phyloP scores from a whole-genome alignment of 176 grass and related monocot species.

The Rhynchospora pubera region DNA sequence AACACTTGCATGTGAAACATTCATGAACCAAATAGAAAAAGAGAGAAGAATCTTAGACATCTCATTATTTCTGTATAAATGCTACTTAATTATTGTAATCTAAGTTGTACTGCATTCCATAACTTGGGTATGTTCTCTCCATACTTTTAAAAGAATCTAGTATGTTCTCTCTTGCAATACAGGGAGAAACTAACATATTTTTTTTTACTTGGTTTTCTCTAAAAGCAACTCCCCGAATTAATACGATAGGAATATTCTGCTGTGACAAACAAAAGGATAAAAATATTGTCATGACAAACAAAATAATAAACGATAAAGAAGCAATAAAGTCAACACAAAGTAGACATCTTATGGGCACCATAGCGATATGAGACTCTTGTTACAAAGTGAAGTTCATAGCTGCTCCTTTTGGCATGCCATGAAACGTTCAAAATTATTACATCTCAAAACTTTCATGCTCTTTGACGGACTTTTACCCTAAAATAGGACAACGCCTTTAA shows the following conservation, averaged over 20 bases:
- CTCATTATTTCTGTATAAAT: not conserved
- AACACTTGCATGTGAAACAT: conserved; percentile 10
- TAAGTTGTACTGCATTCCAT: not conserved
- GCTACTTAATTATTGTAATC: not conserved
- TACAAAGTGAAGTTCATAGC: not conserved
- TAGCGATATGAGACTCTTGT: not conserved
- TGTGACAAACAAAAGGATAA: no score
- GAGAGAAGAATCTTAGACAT: not conserved
- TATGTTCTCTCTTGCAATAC: no score
- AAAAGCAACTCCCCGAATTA: not conserved
- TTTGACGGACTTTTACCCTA: not conserved
- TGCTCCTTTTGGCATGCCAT: no score
- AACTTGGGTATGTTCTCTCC: no score
- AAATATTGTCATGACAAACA: no score
- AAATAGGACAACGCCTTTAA: not conserved
- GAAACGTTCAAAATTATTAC: not conserved
- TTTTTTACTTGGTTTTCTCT: not conserved
- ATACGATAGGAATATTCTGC: no score
- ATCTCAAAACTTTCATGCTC: not conserved
- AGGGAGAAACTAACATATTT: no score
- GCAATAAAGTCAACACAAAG: not conserved
- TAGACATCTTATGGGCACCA: not conserved
- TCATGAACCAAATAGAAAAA: not conserved
- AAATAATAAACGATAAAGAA: not conserved
- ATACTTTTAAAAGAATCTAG: no score